Percentiles rank a stretch among this genome's conserved stretches.
Conservation (phyloP, 805 yeast species). For the Myxozyma melibiosi region DNA sequence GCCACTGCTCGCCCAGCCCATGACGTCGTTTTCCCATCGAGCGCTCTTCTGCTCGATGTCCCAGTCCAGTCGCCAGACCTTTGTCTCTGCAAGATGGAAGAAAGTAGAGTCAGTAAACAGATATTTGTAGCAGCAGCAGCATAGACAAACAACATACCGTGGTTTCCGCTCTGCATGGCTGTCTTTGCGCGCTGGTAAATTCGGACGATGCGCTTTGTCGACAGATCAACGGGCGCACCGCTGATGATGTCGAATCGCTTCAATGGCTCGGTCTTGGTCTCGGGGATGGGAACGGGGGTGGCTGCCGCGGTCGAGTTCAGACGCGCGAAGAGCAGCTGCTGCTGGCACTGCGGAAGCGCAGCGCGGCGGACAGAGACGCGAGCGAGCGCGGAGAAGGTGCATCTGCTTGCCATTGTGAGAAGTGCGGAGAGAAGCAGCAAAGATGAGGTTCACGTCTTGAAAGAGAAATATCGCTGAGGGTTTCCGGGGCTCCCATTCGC, state of each 20-base stretch:
- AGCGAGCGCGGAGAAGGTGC: constrained; percentile 5
- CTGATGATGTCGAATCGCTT: constrained; percentile 58
- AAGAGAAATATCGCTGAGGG: too few relatives aligned
- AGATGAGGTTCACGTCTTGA: too few relatives aligned
- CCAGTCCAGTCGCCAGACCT: constrained; percentile 79
- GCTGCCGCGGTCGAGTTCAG: constrained; percentile 21
- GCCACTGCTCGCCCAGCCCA: constrained; percentile 79
- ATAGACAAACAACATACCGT: constrained; percentile 34
- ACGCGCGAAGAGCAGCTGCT: constrained; percentile 6
- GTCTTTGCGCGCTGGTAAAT: constrained; percentile 76
- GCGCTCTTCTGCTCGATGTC: constrained; percentile 74
- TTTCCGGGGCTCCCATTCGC: neutral
- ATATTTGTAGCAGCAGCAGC: neutral
- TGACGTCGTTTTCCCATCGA: constrained; percentile 87
- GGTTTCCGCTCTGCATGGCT: constrained; percentile 74
- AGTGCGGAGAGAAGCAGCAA: neutral
- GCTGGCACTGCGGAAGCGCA: neutral
- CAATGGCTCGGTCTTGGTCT: constrained; percentile 37
- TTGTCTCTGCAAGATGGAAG: constrained; percentile 38
- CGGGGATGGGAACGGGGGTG: constrained; percentile 6
- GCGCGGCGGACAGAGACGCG: constrained; percentile 7
- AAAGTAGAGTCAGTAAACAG: neutral
- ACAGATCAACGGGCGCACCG: constrained; percentile 75
- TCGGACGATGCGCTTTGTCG: constrained; percentile 66
- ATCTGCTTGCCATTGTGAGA: constrained; percentile 21